Evolutionary conservation across 805 yeast genomes (phyloP).

Genomic region (Suhomyces sp.): DNA sequence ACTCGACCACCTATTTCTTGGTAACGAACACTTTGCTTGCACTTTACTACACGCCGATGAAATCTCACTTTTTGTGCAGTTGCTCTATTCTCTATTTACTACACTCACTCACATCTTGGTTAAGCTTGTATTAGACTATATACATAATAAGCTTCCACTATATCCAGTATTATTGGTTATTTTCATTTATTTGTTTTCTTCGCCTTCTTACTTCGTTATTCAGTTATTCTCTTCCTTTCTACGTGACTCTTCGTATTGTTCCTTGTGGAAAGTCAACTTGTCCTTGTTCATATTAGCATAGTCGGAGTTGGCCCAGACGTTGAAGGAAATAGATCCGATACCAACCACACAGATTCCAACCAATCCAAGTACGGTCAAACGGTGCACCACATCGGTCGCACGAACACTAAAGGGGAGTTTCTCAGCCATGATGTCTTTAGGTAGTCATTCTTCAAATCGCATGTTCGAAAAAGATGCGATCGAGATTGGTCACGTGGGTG

Average conservation of each 20-base stretch:
- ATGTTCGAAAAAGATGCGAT: background rate
- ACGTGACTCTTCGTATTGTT: slow-evolving; percentile 30
- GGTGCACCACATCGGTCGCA: slow-evolving; percentile 42
- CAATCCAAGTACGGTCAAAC: slow-evolving; percentile 40
- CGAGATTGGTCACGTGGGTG: background rate
- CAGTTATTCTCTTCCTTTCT: slow-evolving; percentile 4
- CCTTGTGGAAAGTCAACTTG: slow-evolving; percentile 36
- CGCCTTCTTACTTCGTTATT: background rate
- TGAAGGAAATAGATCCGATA: slow-evolving; percentile 36
- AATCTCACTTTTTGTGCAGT: background rate
- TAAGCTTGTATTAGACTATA: background rate
- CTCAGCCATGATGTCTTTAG: slow-evolving; percentile 7
- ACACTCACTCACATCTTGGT: background rate
- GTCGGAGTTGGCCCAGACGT: slow-evolving; percentile 43
- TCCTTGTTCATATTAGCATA: slow-evolving; percentile 39
- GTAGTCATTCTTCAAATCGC: background rate
- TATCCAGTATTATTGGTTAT: background rate
- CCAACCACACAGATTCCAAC: slow-evolving; percentile 43
- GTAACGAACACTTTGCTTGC: too few species aligned
- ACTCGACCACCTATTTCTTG: too few species aligned
- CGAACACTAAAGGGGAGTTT: slow-evolving; percentile 43
- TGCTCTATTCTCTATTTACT: background rate
- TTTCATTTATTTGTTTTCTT: background rate
- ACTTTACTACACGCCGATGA: too few species aligned
- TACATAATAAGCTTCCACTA: background rate